Base-by-base conservation (phyloP, 179 eudicot species). In the Amaranthus tricolor region DNA sequence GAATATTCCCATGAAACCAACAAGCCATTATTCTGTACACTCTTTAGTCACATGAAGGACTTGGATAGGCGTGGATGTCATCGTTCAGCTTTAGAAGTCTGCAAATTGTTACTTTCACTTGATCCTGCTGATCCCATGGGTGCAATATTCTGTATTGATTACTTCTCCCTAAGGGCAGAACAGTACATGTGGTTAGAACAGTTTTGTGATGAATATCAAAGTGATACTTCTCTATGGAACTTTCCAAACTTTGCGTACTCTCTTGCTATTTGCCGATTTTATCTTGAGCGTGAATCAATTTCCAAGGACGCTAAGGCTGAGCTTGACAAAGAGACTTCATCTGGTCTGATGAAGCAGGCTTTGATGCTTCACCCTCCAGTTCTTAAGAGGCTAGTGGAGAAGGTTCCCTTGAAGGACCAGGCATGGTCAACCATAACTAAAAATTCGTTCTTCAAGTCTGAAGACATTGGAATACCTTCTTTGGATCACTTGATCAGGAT, bases 61-160 rank as follows among this genome's bases (percentile, higher is more conserved):
- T 89, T 96, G 91, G 94, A 91, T 75, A 79, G 91, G 62, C 97
- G 98, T 78, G 99, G 99, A 43, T 96, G 99, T 72, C 99, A 96
- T 81, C 91, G 98, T 43, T 93, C 96, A 10, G 98, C 99, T 48
- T 85, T 96, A 43, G 97, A 96, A 86, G 89, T 96, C 52, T 96
- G 98, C 85, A 96, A 96, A 75, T 78, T 93, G 55, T 80, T 96
- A 79, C 91, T 96, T 45, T 91, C 96, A 43, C 82, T 96, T 40
- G 99, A 96, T 81, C 85, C 97, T 59, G 91, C 92, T 74, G 99
- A 96, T 81, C 97, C 97, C 45, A 81, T 79, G 88, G 99, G 99
- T 56, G 96, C 94, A 13, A 63, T 91, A 71, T 87, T 86, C 76
- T 91, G 98, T 80, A 80, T 96, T 7, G 99, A 96, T 81, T 93